These are phyloP conservation scores for Microdochium paspali DNA, from an alignment of 2,329 filamentous ascomycete genomes.

Conservation along the genomic window DNA sequence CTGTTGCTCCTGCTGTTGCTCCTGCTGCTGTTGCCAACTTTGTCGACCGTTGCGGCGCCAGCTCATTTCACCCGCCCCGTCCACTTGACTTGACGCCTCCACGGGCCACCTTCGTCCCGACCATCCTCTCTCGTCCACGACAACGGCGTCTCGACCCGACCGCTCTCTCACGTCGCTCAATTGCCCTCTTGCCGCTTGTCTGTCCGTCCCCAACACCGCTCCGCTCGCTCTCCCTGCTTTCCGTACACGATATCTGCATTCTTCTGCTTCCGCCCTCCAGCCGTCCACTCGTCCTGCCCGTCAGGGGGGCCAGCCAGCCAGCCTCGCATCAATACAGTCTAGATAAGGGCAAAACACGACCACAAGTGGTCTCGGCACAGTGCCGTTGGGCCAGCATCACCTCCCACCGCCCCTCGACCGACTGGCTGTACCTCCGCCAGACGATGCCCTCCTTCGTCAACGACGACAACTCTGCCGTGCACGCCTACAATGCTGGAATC, in stretches of 20 bases:
- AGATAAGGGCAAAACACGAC: no score
- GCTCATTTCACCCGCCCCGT: background rate
- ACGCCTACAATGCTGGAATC: slow-evolving; percentile 17
- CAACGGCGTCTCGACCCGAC: background rate
- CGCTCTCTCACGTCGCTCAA: background rate
- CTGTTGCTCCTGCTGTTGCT: no score
- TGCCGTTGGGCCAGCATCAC: no score
- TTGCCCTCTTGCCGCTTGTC: background rate
- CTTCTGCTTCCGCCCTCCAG: background rate
- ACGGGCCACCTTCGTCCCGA: background rate
- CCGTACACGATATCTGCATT: background rate
- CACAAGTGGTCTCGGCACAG: no score
- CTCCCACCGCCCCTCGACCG: no score
- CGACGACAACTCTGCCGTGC: slow-evolving; percentile 26
- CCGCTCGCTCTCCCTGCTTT: background rate
- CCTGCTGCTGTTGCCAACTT: background rate
- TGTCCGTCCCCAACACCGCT: background rate
- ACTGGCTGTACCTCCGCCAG: no score
- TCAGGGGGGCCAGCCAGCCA: no score
- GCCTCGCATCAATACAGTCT: no score
- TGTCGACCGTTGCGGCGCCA: background rate
- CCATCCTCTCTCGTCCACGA: background rate
- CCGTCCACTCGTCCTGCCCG: no score
- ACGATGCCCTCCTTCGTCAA: slow-evolving; percentile 46
- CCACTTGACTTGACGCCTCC: background rate